Percentiles rank a stretch among this genome's conserved stretches.
phyloP scores from a whole-genome alignment of 192 early-diverging fungal genomes.

The Irineochytrium annulatum region DNA sequence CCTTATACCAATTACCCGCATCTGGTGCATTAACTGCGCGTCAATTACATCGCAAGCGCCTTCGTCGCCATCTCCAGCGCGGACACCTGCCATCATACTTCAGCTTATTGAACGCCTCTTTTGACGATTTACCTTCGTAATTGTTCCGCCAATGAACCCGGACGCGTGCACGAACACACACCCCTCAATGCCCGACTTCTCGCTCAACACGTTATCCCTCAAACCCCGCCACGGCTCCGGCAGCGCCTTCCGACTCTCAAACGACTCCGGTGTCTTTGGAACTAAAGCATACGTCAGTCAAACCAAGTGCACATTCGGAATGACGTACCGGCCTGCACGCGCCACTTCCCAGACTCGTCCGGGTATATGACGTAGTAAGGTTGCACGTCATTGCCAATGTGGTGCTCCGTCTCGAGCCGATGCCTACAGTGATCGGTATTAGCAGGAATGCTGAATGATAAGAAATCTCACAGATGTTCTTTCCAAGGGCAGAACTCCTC shows the following conservation, averaged over 20 bases:
- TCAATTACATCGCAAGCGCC: no score
- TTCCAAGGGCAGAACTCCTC: slow-evolving; percentile 91
- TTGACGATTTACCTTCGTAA: neutral
- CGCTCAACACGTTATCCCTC: slow-evolving; percentile 79
- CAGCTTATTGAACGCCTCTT: no score
- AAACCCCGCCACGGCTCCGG: slow-evolving; percentile 69
- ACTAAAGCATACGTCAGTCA: slow-evolving; percentile 12
- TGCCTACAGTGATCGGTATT: no score
- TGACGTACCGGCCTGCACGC: slow-evolving; percentile 67
- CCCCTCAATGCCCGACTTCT: slow-evolving; percentile 67
- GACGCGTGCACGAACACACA: slow-evolving; percentile 87
- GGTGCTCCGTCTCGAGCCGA: slow-evolving; percentile 35
- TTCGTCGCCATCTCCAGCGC: no score
- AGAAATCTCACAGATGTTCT: slow-evolving; percentile 66
- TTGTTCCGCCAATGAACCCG: slow-evolving; percentile 76
- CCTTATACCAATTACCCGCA: no score
- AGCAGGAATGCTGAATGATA: no score
- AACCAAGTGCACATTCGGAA: neutral
- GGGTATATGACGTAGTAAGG: slow-evolving; percentile 75
- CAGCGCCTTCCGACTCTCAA: slow-evolving; percentile 66
- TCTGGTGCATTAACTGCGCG: no score
- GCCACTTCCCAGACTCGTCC: slow-evolving; percentile 66
- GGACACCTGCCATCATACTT: no score
- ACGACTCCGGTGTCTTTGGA: slow-evolving; percentile 36
- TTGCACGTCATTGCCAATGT: slow-evolving; percentile 20